Conservation (phyloP, 2,329 filamentous ascomycete genomes). For the Curvularia spicifera region DNA sequence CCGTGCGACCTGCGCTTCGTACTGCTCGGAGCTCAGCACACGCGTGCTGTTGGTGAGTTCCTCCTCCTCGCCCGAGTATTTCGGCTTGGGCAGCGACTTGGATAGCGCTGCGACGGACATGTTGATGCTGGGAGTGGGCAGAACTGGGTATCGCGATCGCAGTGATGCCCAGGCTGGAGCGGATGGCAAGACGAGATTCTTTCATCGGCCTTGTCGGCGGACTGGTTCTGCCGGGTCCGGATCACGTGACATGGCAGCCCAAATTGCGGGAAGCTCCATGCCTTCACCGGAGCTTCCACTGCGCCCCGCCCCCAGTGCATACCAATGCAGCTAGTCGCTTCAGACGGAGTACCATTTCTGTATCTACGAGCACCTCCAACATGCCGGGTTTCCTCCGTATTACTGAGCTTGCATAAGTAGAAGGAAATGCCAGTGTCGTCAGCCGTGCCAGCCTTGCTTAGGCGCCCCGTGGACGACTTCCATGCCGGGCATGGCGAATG, state of each 20-base stretch:
- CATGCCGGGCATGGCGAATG: constrained; percentile 4
- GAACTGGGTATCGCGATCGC: neutral
- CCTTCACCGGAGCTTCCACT: neutral
- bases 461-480: neutral
- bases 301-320: neutral
- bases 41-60: constrained; percentile 80
- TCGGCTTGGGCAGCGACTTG: constrained; percentile 83
- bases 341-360: neutral
- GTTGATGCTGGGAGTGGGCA: constrained; percentile 15
- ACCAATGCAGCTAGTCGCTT: neutral
- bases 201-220: constrained; percentile 13
- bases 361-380: neutral
- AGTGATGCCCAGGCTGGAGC: neutral
- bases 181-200: constrained; percentile 16
- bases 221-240: constrained; percentile 16
- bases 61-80: constrained; percentile 89
- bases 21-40: constrained; percentile 77
- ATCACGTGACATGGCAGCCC: constrained; percentile 12
- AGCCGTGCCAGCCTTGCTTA: constrained; percentile 9
- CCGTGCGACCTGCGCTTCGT: constrained; percentile 79
- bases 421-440: neutral
- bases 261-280: neutral
- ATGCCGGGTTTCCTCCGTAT: neutral
- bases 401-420: neutral
- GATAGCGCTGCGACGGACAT: constrained; percentile 68